Evolutionary conservation across 768 basidiomycete species (phyloP), one percentile per base, ranked within the genome.

Genomic region (Lepiota brunneoincarnata): DNA sequence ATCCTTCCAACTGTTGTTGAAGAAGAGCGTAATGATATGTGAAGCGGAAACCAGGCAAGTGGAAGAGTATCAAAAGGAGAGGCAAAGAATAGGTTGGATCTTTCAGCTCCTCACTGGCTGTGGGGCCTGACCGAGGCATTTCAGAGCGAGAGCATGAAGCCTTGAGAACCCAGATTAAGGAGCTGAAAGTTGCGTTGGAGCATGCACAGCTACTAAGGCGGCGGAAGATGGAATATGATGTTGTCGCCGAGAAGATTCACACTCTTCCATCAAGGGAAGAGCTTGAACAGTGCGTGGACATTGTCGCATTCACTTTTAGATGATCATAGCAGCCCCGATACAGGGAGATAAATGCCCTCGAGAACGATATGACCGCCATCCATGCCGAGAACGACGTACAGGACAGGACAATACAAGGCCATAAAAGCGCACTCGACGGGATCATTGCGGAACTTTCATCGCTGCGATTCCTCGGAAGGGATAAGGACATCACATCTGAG

Each of bases 1-100:
- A 43, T 81, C 87, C 10, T 92, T 92, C 63, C 82, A 89, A 65
- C 67, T 92, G 56, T 69, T 81, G 51, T 71, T 93, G 59, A 82
- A 86, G 72, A 93, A 93, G 71, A 87, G 82, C 59, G 73, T 77
- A 34, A 88, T 93, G 83, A 84, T 91, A 41, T 92, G 89, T 62
- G 86, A 92, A 64, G 92, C 91, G 6, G 91, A 93, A 72, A 80
- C 82, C 49, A 77, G 91, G 61, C 90, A 93, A 70, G 91, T 92
- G 1, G 84, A 90, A 61, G 86, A 91, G 66, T 93, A 93, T 64
- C 80, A 90, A 60, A 74, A 78, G 40, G 89, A 91, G 61, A 79
- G 81, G 44, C 77, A 81, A 60, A 70, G 81, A 57, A 89, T 92
- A 63, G 89, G 91, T 89, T 41, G 82, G 75, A 42, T 58, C 41